Conservation (phyloP, 1,284 basidiomycete species). For the Pterulicium gracile region DNA sequence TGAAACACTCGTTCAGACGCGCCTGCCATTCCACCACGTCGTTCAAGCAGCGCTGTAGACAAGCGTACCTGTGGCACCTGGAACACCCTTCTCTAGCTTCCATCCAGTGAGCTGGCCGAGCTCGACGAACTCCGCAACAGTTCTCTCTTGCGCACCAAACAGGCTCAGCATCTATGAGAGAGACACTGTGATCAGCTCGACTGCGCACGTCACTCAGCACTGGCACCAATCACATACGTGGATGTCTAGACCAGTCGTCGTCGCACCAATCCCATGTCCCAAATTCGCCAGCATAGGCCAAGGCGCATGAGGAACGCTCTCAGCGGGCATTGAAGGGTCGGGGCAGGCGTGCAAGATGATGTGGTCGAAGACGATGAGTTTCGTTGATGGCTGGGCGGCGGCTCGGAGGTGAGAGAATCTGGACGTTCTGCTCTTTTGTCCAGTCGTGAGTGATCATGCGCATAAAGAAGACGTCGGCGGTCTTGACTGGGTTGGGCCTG, state of each 20-base stretch:
- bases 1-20: too few species aligned
- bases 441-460: conserved; percentile 19
- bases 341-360: conserved; percentile 5
- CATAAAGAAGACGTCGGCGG: conserved; percentile 16
- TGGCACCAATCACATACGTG: conserved; percentile 8
- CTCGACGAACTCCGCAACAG: conserved; percentile 15
- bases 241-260: conserved; percentile 12
- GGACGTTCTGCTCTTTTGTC: conserved; percentile 13
- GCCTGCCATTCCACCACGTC: too few species aligned
- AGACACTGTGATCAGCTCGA: too few species aligned
- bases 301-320: conserved; percentile 6
- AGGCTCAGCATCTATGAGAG: conserved; percentile 19
- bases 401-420: conserved; percentile 17
- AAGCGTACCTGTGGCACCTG: conserved; percentile 13
- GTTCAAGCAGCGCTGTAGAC: too few species aligned
- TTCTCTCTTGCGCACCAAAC: conserved; percentile 19
- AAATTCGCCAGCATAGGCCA: conserved; percentile 15
- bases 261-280: conserved; percentile 13
- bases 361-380: conserved; percentile 18
- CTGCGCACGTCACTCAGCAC: too few species aligned
- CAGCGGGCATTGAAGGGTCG: neutral
- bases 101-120: conserved; percentile 17
- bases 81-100: conserved; percentile 17
- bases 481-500: conserved; percentile 14
- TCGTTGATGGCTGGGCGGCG: conserved; percentile 13